Evolutionary conservation across 139 green algal species (phyloP).

Genomic region (Chlamydomonas sphaeroides): DNA sequence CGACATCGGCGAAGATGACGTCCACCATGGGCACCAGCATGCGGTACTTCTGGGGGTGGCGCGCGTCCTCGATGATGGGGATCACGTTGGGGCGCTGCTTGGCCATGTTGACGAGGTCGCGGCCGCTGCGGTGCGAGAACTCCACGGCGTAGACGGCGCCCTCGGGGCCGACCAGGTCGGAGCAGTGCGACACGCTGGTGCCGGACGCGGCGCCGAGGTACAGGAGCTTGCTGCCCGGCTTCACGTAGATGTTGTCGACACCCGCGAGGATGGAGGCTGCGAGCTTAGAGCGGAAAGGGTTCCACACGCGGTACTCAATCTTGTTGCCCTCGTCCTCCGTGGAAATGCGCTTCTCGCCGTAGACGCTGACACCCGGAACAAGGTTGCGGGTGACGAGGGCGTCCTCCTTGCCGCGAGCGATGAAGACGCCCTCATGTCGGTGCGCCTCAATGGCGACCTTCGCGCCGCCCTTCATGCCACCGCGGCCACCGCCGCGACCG

Average conservation of each 20-base stretch:
- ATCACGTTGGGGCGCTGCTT: conserved; percentile 99
- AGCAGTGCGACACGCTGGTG: conserved; percentile 95
- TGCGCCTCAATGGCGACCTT: conserved; percentile 94
- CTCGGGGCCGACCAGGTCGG: conserved; percentile 91
- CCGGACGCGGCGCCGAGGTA: conserved; percentile 96
- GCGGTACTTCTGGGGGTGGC: conserved; percentile 98
- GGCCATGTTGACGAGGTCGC: conserved; percentile 99
- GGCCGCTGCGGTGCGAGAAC: conserved; percentile 96
- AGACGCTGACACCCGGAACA: conserved; percentile 95
- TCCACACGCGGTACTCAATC: conserved; percentile 99
- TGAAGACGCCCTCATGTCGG: conserved; percentile 97
- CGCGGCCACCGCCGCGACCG: conserved; percentile 68
- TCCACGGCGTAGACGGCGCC: conserved; percentile 98
- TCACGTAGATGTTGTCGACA: conserved; percentile 99
- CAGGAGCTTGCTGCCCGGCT: conserved; percentile 93
- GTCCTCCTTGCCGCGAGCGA: conserved; percentile 98
- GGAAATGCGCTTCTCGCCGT: conserved; percentile 97
- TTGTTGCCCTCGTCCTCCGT: conserved; percentile 86
- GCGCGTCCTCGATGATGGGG: conserved; percentile 99
- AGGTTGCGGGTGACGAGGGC: conserved; percentile 97
- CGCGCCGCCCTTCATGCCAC: conserved; percentile 91
- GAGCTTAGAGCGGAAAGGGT: conserved; percentile 99
- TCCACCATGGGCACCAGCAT: conserved; percentile 99
- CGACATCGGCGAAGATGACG: conserved; percentile 98
- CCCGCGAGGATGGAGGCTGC: conserved; percentile 96